Percentiles rank a stretch among this genome's conserved stretches.
Evolutionary conservation across 2,329 filamentous ascomycete species (phyloP).

Genomic region (Chaetothyriales sp.): DNA sequence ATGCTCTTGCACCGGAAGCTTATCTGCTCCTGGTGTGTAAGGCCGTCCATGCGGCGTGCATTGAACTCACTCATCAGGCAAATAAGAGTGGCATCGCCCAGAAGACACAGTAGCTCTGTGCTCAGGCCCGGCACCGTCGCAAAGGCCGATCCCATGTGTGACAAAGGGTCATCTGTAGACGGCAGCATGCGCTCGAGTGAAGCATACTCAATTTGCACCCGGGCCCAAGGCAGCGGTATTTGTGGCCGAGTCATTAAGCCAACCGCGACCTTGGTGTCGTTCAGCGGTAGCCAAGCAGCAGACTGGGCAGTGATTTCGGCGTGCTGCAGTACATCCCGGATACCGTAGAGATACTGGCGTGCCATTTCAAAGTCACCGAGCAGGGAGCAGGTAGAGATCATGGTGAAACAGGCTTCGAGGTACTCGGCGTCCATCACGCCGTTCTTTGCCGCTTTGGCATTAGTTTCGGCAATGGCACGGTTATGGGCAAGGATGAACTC

Average conservation of each 20-base stretch:
- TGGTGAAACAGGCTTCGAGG: slow-evolving; percentile 25
- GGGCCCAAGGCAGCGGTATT: slow-evolving; percentile 23
- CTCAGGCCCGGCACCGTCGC: slow-evolving; percentile 20
- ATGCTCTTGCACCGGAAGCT: slow-evolving; percentile 22
- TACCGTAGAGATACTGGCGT: slow-evolving; percentile 24
- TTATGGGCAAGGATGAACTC: slow-evolving; percentile 20
- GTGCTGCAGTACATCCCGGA: slow-evolving; percentile 21
- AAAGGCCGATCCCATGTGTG: slow-evolving; percentile 19
- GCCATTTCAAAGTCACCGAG: slow-evolving; percentile 26
- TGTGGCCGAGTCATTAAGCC: slow-evolving; percentile 23
- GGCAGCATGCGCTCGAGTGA: slow-evolving; percentile 21
- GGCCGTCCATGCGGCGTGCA: slow-evolving; percentile 11
- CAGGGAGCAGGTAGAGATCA: slow-evolving; percentile 26
- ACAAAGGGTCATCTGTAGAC: slow-evolving; percentile 16
- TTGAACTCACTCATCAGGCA: slow-evolving; percentile 22
- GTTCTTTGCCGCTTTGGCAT: slow-evolving; percentile 20
- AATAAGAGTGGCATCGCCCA: slow-evolving; percentile 18
- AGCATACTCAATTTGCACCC: slow-evolving; percentile 19
- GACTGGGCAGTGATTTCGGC: slow-evolving; percentile 23
- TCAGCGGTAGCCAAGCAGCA: slow-evolving; percentile 8
- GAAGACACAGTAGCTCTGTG: slow-evolving; percentile 15
- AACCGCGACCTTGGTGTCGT: slow-evolving; percentile 18
- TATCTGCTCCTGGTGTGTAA: slow-evolving; percentile 19
- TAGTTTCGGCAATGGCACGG: slow-evolving; percentile 17
- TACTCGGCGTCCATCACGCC: slow-evolving; percentile 20